phyloP scores from a whole-genome alignment of 2,329 filamentous ascomycete species.

The Parastagonospora avenae region DNA sequence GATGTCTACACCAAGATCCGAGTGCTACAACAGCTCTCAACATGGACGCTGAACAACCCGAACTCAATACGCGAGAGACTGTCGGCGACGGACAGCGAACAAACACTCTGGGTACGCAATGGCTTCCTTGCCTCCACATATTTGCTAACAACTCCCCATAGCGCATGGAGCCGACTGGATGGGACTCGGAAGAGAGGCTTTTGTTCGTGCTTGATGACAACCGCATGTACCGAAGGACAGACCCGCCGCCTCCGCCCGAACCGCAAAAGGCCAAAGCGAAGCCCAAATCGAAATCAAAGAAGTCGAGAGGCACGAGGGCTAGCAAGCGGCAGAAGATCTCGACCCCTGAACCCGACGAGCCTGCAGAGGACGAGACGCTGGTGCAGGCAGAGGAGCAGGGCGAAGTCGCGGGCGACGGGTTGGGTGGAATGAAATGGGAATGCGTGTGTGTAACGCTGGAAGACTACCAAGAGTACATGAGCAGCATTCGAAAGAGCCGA shows the following conservation, averaged over 20 bases:
- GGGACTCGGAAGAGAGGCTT: slow-evolving; percentile 82
- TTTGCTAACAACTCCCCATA: slow-evolving; percentile 34
- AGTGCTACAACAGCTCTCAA: slow-evolving; percentile 84
- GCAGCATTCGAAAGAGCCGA: slow-evolving; percentile 73
- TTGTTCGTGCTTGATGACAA: slow-evolving; percentile 96
- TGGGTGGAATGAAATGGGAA: slow-evolving; percentile 85
- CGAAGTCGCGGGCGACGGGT: slow-evolving; percentile 60
- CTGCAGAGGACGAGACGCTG: slow-evolving; percentile 44
- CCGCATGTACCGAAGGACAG: slow-evolving; percentile 85
- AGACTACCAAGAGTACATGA: slow-evolving; percentile 75
- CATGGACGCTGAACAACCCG: slow-evolving; percentile 86
- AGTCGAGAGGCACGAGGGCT: slow-evolving; percentile 63
- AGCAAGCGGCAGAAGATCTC: slow-evolving; percentile 73
- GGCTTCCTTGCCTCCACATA: not conserved
- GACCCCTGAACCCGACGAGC: slow-evolving; percentile 49
- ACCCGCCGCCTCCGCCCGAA: slow-evolving; percentile 67
- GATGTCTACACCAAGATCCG: slow-evolving; percentile 81
- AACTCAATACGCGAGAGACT: slow-evolving; percentile 87
- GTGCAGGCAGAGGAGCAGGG: slow-evolving; percentile 40
- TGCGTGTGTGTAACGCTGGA: slow-evolving; percentile 82
- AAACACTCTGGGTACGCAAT: slow-evolving; percentile 76
- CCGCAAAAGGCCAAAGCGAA: slow-evolving; percentile 59
- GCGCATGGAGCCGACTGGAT: slow-evolving; percentile 81
- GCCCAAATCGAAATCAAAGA: slow-evolving; percentile 62
- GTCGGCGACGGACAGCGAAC: slow-evolving; percentile 80